A percentile compares a stretch with the other conserved stretches of the same genome.
Evolutionary conservation across 75 land plant genomes (phyloP).

Genomic region (Picea glauca): DNA sequence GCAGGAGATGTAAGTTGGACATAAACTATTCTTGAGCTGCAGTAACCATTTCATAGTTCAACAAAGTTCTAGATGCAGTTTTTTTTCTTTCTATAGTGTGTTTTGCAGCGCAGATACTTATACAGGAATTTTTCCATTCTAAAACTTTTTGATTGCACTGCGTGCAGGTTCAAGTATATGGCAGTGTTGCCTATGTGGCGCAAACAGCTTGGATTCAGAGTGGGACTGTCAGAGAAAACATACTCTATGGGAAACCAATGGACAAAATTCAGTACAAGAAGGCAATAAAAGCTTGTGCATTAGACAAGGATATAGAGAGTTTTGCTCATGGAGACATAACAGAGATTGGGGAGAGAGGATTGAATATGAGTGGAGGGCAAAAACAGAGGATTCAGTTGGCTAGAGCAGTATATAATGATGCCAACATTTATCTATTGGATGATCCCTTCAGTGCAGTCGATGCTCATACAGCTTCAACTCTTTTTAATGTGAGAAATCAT

Average conservation of each 20-base stretch:
- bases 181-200: slow-evolving; percentile 74
- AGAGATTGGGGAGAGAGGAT: slow-evolving; percentile 83
- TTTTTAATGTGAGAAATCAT: slow-evolving; percentile 52
- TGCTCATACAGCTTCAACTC: slow-evolving; percentile 72
- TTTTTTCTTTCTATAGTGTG: not conserved
- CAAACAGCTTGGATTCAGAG: slow-evolving; percentile 86
- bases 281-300: slow-evolving; percentile 56
- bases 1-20: slow-evolving; percentile 56
- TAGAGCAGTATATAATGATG: slow-evolving; percentile 72
- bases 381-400: slow-evolving; percentile 86
- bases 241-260: slow-evolving; percentile 65
- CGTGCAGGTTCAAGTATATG: slow-evolving; percentile 51
- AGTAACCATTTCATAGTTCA: not conserved
- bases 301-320: slow-evolving; percentile 68
- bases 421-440: slow-evolving; percentile 77
- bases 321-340: slow-evolving; percentile 64
- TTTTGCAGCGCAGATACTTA: not conserved
- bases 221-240: slow-evolving; percentile 77
- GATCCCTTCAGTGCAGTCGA: slow-evolving; percentile 91
- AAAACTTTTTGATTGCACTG: not conserved
- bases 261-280: slow-evolving; percentile 36
- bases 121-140: not conserved
- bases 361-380: slow-evolving; percentile 91
- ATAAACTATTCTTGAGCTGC: not conserved
- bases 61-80: not conserved